Evolutionary conservation across 2,329 filamentous ascomycete genomes (phyloP).

Genomic region (Microascus cirrosus): DNA sequence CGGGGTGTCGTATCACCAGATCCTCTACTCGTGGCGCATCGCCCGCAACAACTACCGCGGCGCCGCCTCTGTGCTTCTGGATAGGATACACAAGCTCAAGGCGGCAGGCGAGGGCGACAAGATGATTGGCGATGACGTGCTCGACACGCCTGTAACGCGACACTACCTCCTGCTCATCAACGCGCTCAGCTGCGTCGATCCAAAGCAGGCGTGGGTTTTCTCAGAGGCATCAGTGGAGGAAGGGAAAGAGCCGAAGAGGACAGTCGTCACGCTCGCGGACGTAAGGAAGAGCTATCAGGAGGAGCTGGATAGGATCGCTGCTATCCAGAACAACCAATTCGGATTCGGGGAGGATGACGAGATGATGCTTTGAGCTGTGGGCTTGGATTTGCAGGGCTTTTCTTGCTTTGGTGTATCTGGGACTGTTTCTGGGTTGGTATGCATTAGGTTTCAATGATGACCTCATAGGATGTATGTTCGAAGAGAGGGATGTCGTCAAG

Average conservation of each 20-base stretch:
- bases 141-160: constrained; percentile 56
- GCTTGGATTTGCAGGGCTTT: constrained; percentile 1
- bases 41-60: constrained; percentile 79
- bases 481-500: background rate
- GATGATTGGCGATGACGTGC: constrained; percentile 39
- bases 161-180: constrained; percentile 91
- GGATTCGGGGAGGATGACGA: constrained; percentile 51
- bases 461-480: background rate
- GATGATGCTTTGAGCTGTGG: constrained; percentile 32
- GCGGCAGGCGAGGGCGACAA: constrained; percentile 47
- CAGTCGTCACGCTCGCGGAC: constrained; percentile 75
- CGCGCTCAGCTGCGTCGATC: constrained; percentile 72
- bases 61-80: constrained; percentile 50
- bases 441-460: background rate
- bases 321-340: constrained; percentile 84
- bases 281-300: constrained; percentile 80
- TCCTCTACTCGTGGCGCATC: constrained; percentile 86
- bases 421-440: background rate
- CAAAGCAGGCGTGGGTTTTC: constrained; percentile 71
- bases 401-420: constrained; percentile 2
- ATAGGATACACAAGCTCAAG: constrained; percentile 52
- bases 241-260: constrained; percentile 40
- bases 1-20: constrained; percentile 69
- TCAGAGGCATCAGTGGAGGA: constrained; percentile 26
- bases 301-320: constrained; percentile 78